Base-by-base conservation (phyloP, 1,284 basidiomycete species). In the Puccinia horiana region DNA sequence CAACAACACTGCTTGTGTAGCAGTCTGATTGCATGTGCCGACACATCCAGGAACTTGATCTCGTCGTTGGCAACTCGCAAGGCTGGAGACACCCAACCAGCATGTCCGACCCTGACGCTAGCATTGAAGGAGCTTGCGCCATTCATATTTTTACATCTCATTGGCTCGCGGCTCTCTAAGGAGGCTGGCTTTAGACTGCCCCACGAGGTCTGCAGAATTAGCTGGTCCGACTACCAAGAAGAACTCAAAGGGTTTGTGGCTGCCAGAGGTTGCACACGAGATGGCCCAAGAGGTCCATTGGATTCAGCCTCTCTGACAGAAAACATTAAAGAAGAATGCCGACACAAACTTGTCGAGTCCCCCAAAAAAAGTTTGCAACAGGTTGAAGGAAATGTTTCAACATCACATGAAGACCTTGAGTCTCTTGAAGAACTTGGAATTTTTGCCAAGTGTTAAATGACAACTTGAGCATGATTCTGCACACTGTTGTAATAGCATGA, bases 41-140 rank as follows among this genome's bases (percentile, higher is more conserved):
- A 80, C 20, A 26, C 35, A 42, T 18, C 65, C 9, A 42, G 32
- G n/a, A 72, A n/a, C 40, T 8, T n/a, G 9, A 69, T 4, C 23
- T 44, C 37, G 40, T 29, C 44, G 2, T n/a, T 44, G 23, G 73
- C 18, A 8, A 54, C 35, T 26, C 56, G 54, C 52, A 76, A 35
- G 54, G 4, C 20, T 6, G 54, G 20, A 16, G 73, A 76, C 14
- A 23, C 37, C 26, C 47, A 20, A 12, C 20, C n/a, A 26, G 49
- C 49, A 5, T 80, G 78, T 54, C 29, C 52, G 16, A 80, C 78
- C 0, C n/a, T 80, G 42, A 73, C 18, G 9, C 23, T 37, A 44
- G 78, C 78, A 54, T 32, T 80, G 32, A 49, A 80, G 54, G 78
- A 80, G 47, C 52, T 80, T 29, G 69, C 78, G 4, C 78, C 78